Base-by-base conservation (phyloP, 176 grass and related monocot genomes). In the Metroxylon sagu region DNA sequence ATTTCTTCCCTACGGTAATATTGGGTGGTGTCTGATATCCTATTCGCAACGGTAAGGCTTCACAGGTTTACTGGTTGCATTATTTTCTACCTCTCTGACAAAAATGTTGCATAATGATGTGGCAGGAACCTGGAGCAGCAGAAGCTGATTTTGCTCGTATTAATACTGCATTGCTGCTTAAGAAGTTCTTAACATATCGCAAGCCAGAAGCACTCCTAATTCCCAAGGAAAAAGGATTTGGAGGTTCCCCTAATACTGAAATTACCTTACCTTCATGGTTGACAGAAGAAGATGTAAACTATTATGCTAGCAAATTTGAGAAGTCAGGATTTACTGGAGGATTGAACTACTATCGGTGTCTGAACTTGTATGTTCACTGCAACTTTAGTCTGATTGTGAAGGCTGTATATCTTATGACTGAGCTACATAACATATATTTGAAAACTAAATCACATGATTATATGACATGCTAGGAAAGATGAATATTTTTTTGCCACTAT, bases 291-390 rank as follows among this genome's bases (percentile, higher is more conserved):
- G 92, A 97, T 69, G 64, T 97, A 74, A 60, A 73, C 31, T 97
- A 91, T 75, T 91, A 77, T 0, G 65, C 78, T 0, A 70, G 63
- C 48, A 97, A 91, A 77, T 88, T 88, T 82, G 69, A 77, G n/a
- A 85, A 84, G 76, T 82, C 87, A 25, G 81, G 92, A 6, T 88
- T 97, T 65, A 88, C 83, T 16, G 92, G 84, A 74, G 83, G 71
- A 57, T 53, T 97, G 18, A 96, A 91, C 65, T 97, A 88, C 75
- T 97, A 97, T 68, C 85, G 87, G 49, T 97, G 92, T 78, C 56
- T 97, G 4, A 74, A 97, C 29, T 29, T 90, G 92, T 97, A 87
- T 66, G 80, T 72, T 29, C 35, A 3, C 35, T 43, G 12, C 35
- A 43, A 14, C 35, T 43, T 43, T 43, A 6, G 1, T 35, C 35